Conservation (phyloP, 106 monocot genomes). For the Acanthochlamys bracteata region DNA sequence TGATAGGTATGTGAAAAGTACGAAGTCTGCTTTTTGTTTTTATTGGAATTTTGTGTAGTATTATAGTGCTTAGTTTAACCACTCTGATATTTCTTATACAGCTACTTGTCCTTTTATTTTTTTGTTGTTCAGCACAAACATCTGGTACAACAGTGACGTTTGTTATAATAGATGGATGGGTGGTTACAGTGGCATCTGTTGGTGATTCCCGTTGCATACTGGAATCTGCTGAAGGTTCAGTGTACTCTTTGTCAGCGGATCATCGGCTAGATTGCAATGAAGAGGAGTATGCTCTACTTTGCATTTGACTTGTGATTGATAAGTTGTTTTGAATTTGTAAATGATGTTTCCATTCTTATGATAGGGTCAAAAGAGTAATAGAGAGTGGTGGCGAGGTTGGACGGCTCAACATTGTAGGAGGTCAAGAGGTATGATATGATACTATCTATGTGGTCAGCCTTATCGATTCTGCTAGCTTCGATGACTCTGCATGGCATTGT, state of each 20-base stretch:
- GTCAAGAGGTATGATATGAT: slow-evolving; percentile 47
- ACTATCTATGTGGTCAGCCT: no score
- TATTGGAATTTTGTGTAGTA: no score
- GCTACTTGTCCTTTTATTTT: background rate
- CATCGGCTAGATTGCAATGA: slow-evolving; percentile 77
- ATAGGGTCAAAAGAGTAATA: slow-evolving; percentile 70
- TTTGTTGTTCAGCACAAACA: slow-evolving; percentile 37
- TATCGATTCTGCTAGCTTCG: no score
- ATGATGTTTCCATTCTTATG: slow-evolving; percentile 7
- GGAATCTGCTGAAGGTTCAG: slow-evolving; percentile 84
- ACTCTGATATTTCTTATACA: no score
- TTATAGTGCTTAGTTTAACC: no score
- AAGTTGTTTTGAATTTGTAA: background rate
- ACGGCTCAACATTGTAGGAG: slow-evolving; percentile 65
- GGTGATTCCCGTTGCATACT: slow-evolving; percentile 95
- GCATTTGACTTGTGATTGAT: background rate
- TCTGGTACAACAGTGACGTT: slow-evolving; percentile 95
- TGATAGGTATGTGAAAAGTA: no score
- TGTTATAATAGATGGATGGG: slow-evolving; percentile 77
- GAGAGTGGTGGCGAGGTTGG: slow-evolving; percentile 90
- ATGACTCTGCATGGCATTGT: no score
- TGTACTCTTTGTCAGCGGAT: slow-evolving; percentile 71
- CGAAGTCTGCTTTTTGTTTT: no score
- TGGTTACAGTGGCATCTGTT: slow-evolving; percentile 86
- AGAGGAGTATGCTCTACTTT: slow-evolving; percentile 60